These are phyloP conservation scores for Sonneratia caseolaris DNA, from an alignment of 345 rosid genomes.

Conservation along the genomic window DNA sequence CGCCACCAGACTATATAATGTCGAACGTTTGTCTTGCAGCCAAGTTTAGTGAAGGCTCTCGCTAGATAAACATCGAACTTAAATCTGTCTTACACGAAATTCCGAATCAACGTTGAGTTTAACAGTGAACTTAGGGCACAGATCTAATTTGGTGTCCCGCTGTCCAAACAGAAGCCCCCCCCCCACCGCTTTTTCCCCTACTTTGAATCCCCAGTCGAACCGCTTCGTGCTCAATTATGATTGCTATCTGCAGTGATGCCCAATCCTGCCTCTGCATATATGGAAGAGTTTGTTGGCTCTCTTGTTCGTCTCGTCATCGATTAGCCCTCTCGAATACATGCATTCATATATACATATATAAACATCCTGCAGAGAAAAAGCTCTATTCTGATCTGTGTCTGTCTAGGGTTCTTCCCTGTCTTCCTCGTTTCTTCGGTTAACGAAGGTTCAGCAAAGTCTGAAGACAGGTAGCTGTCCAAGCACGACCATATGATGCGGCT, in stretches of 20 bases:
- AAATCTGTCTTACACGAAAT: too few species aligned
- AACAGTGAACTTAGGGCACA: conserved; percentile 19
- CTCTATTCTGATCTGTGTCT: not conserved
- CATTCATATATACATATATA: too few species aligned
- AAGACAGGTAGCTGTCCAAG: too few species aligned
- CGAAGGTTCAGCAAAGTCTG: too few species aligned
- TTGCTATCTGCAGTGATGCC: conserved; percentile 9
- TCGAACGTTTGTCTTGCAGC: not conserved
- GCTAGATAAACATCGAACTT: too few species aligned
- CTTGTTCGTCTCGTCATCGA: conserved; percentile 2
- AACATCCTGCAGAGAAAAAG: not conserved
- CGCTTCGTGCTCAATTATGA: conserved; percentile 71
- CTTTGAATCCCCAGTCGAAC: conserved; percentile 31
- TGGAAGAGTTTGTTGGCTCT: conserved; percentile 1
- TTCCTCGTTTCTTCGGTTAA: too few species aligned
- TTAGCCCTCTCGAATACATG: too few species aligned
- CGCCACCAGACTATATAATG: conserved; percentile 36
- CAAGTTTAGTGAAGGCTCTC: not conserved
- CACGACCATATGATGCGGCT: too few species aligned
- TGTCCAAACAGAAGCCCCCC: conserved; percentile 78
- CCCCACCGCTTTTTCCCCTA: not conserved
- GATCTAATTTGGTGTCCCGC: conserved; percentile 52
- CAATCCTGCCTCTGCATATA: conserved; percentile 1
- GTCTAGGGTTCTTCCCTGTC: not conserved
- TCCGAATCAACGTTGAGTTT: too few species aligned